Evolutionary conservation across 2,329 filamentous ascomycete species (phyloP), one percentile per base, ranked within the genome.

Genomic region (Fusarium begoniae): DNA sequence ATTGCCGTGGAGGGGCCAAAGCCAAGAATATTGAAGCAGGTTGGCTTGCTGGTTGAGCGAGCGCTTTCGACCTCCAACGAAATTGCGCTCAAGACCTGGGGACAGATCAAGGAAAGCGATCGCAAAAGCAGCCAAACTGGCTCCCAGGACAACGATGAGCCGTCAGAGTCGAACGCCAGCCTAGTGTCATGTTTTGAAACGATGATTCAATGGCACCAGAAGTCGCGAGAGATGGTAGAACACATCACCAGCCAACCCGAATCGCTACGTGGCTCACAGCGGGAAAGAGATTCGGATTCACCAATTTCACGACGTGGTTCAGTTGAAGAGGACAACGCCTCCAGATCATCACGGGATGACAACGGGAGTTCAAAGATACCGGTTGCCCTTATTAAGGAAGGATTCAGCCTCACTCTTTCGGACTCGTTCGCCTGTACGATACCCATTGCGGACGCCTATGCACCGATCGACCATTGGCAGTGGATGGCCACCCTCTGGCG

Each of bases 401-500:
- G 93, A 28, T 98, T 94, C 82, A 94, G 94, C 70, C 89, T 98
- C 45, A 93, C 92, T 18, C 89, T 92, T 1, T 92, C 94, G 2
- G 93, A 98, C 80, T 85, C 87, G 54, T 96, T 92, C 80, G 93
- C 95, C 3, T 90, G 89, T 62, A 86, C 87, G 20, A 90, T 95
- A 48, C 92, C 93, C 3, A 94, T 97, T 74, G 85, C 87, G 24
- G 95, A 97, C 79, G 87, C 88, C 12, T 98, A 97, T 81, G 89
- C 90, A 22, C 91, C 93, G 0, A 88, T 93, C n/a, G 95, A 97
- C 78, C 96, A 98, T 83, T 98, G 96, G 95, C 93, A 97, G 82
- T 98, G 96, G 96, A 94, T 96, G 86, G 96, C 96, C 41, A 96
- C 93, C 48, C 88, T 98, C 28, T 98, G 96, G 96, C 91, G 95